phyloP scores from a whole-genome alignment of 441 rosid genomes.

The Gossypium schwendimanii region DNA sequence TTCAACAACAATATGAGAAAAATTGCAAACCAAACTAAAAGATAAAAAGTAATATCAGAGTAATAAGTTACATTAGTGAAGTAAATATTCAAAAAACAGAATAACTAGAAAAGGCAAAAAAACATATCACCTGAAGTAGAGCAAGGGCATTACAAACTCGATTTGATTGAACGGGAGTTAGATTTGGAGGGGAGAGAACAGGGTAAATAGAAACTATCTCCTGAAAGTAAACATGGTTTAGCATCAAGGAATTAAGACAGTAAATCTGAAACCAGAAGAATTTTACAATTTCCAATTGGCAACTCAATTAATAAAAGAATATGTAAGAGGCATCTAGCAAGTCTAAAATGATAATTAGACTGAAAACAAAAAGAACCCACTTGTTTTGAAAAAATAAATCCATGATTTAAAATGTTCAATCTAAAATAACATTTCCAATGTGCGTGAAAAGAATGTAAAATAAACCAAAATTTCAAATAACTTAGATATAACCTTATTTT shows the following conservation, averaged over 20 bases:
- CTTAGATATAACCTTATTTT: neutral
- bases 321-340: slow-evolving; percentile 1
- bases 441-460: neutral
- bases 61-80: neutral
- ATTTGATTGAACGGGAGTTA: slow-evolving; percentile 88
- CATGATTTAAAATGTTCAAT: neutral
- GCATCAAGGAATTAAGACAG: neutral
- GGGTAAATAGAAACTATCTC: slow-evolving; percentile 94
- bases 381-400: neutral
- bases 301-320: neutral
- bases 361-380: neutral
- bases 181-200: slow-evolving; percentile 87
- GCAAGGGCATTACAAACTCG: slow-evolving; percentile 98
- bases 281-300: neutral
- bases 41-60: neutral
- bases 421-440: neutral
- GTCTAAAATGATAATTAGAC: neutral
- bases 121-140: slow-evolving; percentile 76
- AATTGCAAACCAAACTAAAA: slow-evolving; percentile 2
- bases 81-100: slow-evolving; percentile 7
- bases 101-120: neutral
- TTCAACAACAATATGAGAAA: neutral
- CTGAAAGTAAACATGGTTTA: slow-evolving; percentile 37
- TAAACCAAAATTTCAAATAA: neutral
- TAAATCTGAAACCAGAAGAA: neutral